These are phyloP conservation scores for Firmiana major DNA, from an alignment of 345 rosid species.

Conservation along the genomic window DNA sequence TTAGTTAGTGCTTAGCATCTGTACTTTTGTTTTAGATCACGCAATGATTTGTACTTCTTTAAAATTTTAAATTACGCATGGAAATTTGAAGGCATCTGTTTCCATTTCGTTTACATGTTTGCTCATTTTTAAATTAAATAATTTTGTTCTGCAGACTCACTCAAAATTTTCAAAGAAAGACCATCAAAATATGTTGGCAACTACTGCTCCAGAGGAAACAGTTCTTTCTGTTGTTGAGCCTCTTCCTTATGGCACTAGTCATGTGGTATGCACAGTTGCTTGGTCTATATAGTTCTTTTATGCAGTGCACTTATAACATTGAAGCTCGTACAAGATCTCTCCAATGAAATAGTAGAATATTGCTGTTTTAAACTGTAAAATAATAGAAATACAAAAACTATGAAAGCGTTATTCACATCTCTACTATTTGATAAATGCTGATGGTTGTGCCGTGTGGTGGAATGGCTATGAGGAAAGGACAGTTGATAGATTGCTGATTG, in stretches of 20 bases:
- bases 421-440: not conserved
- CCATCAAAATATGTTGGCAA: conserved; percentile 14
- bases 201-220: conserved; percentile 42
- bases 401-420: not conserved
- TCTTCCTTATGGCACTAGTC: conserved; percentile 61
- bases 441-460: not conserved
- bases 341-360: not conserved
- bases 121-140: conserved; percentile 6
- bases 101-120: not conserved
- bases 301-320: not conserved
- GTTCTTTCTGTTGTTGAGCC: conserved; percentile 46
- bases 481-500: not conserved
- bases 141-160: conserved; percentile 64
- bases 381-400: not conserved
- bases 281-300: not conserved
- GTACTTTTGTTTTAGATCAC: not conserved
- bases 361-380: not conserved
- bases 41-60: not conserved
- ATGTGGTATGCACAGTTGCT: conserved; percentile 47
- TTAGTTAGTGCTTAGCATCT: not conserved
- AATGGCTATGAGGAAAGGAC: not conserved
- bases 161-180: conserved; percentile 46
- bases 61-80: not conserved
- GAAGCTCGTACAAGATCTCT: not conserved
- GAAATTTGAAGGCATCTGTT: not conserved